These are phyloP conservation scores for Suillus placidus DNA, from an alignment of 768 basidiomycete genomes.

Conservation along the genomic window DNA sequence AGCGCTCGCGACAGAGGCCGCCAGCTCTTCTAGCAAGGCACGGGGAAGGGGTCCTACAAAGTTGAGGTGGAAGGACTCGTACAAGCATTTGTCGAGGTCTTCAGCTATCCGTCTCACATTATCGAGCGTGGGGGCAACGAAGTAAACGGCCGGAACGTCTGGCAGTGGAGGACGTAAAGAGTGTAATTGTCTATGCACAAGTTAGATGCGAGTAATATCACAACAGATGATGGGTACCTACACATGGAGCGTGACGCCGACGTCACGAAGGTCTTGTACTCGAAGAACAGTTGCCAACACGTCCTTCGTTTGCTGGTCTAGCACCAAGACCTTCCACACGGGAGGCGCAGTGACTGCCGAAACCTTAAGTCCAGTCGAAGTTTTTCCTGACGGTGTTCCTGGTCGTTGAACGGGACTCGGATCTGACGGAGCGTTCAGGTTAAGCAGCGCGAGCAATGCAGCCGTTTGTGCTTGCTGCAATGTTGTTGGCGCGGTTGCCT, in stretches of 20 bases:
- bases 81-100: slow-evolving; percentile 86
- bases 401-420: slow-evolving; percentile 19
- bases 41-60: slow-evolving; percentile 93
- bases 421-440: slow-evolving; percentile 56
- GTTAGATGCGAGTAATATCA: slow-evolving; percentile 9
- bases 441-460: slow-evolving; percentile 83
- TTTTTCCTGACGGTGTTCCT: slow-evolving; percentile 36
- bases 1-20: slow-evolving; percentile 82
- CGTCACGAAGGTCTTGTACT: slow-evolving; percentile 95
- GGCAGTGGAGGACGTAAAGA: slow-evolving; percentile 84
- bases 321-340: slow-evolving; percentile 94
- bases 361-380: slow-evolving; percentile 48
- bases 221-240: slow-evolving; percentile 44
- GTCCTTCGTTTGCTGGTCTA: slow-evolving; percentile 96
- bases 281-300: slow-evolving; percentile 92
- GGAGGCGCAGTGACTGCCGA: slow-evolving; percentile 65
- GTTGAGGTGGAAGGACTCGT: slow-evolving; percentile 92
- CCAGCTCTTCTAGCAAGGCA: slow-evolving; percentile 90
- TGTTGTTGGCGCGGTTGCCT: slow-evolving; percentile 52
- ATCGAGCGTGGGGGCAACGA: slow-evolving; percentile 84
- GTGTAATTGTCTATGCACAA: slow-evolving; percentile 76
- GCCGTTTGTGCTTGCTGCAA: slow-evolving; percentile 89
- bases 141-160: slow-evolving; percentile 97
- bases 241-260: slow-evolving; percentile 98
- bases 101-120: slow-evolving; percentile 92